Conservation (phyloP, 2,329 filamentous ascomycete species). For the Paraconiothyrium brasiliense region DNA sequence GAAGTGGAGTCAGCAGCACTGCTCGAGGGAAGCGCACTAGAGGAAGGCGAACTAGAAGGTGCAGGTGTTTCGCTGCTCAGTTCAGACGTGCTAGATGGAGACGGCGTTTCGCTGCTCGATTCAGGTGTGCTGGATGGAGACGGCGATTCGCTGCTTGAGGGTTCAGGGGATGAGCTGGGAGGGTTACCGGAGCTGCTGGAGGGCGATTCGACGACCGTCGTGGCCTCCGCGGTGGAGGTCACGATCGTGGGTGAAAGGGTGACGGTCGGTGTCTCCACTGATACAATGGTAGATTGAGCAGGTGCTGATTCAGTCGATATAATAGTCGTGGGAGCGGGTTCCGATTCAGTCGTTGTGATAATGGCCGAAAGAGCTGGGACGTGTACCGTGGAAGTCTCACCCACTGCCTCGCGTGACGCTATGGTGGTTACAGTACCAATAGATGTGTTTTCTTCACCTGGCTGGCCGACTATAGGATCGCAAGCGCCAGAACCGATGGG, state of each 20-base stretch:
- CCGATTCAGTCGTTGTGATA: not conserved
- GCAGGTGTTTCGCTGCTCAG: conserved; percentile 3
- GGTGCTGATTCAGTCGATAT: conserved; percentile 13
- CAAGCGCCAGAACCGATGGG: conserved; percentile 41
- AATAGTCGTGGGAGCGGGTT: conserved; percentile 11
- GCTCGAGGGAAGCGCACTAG: conserved; percentile 29
- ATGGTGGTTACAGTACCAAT: conserved; percentile 20
- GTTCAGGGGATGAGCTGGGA: conserved; percentile 23
- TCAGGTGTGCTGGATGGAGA: conserved; percentile 11
- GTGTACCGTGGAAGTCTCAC: conserved; percentile 11
- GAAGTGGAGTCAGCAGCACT: conserved; percentile 32
- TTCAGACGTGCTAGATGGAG: conserved; percentile 15
- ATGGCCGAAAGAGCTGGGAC: conserved; percentile 12
- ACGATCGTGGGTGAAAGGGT: conserved; percentile 10
- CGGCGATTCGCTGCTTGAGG: conserved; percentile 21
- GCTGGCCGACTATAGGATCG: conserved; percentile 38
- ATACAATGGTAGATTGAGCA: conserved; percentile 11
- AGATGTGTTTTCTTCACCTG: not conserved
- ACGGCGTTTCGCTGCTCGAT: conserved; percentile 19
- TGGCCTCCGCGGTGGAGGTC: conserved; percentile 16
- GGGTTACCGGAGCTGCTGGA: conserved; percentile 21
- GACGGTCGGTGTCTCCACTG: conserved; percentile 9
- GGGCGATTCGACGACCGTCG: conserved; percentile 11
- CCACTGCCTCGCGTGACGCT: conserved; percentile 9
- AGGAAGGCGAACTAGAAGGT: conserved; percentile 14